Conservation (phyloP, 2,329 filamentous ascomycete genomes). For the Aspergillus versicolor region DNA sequence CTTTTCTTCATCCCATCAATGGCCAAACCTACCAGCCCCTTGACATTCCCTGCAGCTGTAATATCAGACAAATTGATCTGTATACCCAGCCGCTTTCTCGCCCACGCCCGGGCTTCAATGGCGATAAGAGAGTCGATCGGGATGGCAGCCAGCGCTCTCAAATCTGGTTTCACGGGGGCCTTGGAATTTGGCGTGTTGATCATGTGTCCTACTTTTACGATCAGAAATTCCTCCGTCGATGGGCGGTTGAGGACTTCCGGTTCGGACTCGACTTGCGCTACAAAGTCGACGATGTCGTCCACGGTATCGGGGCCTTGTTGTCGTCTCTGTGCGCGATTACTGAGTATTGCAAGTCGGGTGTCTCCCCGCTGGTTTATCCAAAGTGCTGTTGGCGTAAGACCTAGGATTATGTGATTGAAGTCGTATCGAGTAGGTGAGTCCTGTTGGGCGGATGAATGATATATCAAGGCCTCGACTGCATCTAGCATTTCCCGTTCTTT, state of each 20-base stretch:
- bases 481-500: background rate
- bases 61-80: conserved; percentile 1
- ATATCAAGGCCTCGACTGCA: background rate
- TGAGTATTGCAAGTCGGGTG: background rate
- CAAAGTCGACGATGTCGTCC: conserved; percentile 3
- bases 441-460: background rate
- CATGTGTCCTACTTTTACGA: background rate
- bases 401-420: background rate
- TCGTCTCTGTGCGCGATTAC: background rate
- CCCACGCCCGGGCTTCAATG: conserved; percentile 5
- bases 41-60: background rate
- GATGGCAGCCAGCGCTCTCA: background rate
- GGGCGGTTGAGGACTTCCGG: background rate
- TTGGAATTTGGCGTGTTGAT: background rate
- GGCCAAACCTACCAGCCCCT: background rate
- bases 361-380: background rate
- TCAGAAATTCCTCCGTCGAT: conserved; percentile 1
- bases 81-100: background rate
- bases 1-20: conserved; percentile 2
- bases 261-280: background rate
- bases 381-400: background rate
- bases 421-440: background rate
- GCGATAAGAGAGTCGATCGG: conserved; percentile 4
- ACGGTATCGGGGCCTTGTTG: background rate
- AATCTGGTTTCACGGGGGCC: background rate